Evolutionary conservation across 345 rosid species (phyloP).

Genomic region (Mallotus nudiflorus): DNA sequence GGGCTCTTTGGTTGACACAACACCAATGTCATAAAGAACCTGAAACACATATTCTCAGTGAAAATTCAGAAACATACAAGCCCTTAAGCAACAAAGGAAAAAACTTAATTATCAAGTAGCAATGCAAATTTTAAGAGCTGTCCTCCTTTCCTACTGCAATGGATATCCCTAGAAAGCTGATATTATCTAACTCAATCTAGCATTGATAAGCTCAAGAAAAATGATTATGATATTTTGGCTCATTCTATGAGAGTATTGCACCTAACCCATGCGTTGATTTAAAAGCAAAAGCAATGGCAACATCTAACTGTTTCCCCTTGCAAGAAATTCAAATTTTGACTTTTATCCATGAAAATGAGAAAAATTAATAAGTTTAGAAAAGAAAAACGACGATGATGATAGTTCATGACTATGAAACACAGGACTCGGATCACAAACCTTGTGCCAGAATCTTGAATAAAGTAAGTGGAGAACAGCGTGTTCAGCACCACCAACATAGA

Average conservation of each 20-base stretch:
- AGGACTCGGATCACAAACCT: constrained; percentile 43
- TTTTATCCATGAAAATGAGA: background rate
- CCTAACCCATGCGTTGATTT: background rate
- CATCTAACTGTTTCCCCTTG: background rate
- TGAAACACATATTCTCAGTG: constrained; percentile 34
- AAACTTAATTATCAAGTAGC: constrained; percentile 1
- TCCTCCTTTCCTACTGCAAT: too few relatives aligned
- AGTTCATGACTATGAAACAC: background rate
- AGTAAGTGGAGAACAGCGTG: constrained; percentile 96
- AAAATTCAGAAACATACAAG: background rate
- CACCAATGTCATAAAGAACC: constrained; percentile 93
- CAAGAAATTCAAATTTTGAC: background rate
- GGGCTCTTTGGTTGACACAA: constrained; percentile 91
- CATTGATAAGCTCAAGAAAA: background rate
- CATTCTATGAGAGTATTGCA: background rate
- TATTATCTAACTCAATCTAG: too few relatives aligned
- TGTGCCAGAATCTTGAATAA: constrained; percentile 98
- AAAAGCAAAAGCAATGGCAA: background rate
- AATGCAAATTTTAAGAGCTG: background rate
- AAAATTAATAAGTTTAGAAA: too few relatives aligned
- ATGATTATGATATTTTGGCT: background rate
- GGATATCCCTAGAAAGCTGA: too few relatives aligned
- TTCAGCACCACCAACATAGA: constrained; percentile 96
- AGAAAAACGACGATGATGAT: background rate
- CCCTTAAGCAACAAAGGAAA: background rate